Conservation (phyloP, 805 yeast genomes). For the Pichia nakasei region DNA sequence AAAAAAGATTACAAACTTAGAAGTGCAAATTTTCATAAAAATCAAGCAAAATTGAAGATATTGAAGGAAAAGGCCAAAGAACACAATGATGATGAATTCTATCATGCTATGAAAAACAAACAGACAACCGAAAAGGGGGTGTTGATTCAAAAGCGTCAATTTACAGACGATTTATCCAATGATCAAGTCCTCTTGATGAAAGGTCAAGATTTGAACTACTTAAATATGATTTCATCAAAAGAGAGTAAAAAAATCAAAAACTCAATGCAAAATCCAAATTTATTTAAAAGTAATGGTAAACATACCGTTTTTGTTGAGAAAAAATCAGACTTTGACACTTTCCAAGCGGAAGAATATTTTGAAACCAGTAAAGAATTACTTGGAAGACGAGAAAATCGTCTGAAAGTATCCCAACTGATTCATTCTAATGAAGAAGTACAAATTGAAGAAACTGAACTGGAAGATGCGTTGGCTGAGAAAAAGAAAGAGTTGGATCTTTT, state of each 20-base stretch:
- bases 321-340: slow-evolving; percentile 43
- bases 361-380: slow-evolving; percentile 60
- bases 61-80: slow-evolving; percentile 62
- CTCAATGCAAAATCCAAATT: slow-evolving; percentile 39
- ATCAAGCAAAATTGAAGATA: slow-evolving; percentile 56
- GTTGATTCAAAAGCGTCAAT: slow-evolving; percentile 53
- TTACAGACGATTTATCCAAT: slow-evolving; percentile 44
- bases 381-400: slow-evolving; percentile 60
- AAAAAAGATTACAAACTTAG: slow-evolving; percentile 69
- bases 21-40: slow-evolving; percentile 49
- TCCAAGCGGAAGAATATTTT: slow-evolving; percentile 59
- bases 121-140: slow-evolving; percentile 67
- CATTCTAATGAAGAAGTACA: slow-evolving; percentile 12
- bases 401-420: slow-evolving; percentile 50
- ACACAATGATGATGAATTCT: slow-evolving; percentile 91
- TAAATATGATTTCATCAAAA: slow-evolving; percentile 64
- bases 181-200: slow-evolving; percentile 80
- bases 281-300: slow-evolving; percentile 48
- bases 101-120: slow-evolving; percentile 79
- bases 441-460: slow-evolving; percentile 20
- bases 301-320: slow-evolving; percentile 83
- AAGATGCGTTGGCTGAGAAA: slow-evolving; percentile 26
- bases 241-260: slow-evolving; percentile 60
- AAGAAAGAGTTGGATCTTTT: slow-evolving; percentile 51
- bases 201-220: slow-evolving; percentile 84